Conservation (phyloP, 2,329 filamentous ascomycete species). For the Bipolaris cookei region DNA sequence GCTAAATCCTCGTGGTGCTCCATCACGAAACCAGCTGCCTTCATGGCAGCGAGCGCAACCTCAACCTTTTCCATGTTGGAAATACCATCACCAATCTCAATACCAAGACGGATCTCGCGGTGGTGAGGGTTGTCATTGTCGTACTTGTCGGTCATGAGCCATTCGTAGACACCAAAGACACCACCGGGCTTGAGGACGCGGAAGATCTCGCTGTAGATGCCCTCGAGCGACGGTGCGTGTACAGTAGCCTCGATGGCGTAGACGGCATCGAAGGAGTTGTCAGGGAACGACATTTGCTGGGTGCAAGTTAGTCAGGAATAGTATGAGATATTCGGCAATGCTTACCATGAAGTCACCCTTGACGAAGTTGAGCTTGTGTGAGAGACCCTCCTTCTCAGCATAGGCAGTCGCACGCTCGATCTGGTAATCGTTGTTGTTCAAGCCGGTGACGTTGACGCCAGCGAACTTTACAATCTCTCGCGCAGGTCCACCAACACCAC, state of each 20-base stretch:
- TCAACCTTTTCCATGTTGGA: constrained; percentile 93
- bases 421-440: constrained; percentile 99
- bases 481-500: constrained; percentile 93
- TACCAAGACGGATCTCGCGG: constrained; percentile 88
- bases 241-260: constrained; percentile 98
- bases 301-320: constrained; percentile 12
- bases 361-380: constrained; percentile 80
- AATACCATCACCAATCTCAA: constrained; percentile 95
- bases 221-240: constrained; percentile 87
- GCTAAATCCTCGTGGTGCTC: constrained; percentile 87
- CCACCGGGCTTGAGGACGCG: constrained; percentile 95
- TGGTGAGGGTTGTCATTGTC: constrained; percentile 87
- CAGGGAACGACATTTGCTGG: constrained; percentile 91
- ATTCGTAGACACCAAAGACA: constrained; percentile 96
- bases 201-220: constrained; percentile 93
- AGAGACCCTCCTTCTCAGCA: constrained; percentile 79
- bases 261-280: constrained; percentile 90
- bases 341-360: constrained; percentile 95
- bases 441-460: constrained; percentile 82
- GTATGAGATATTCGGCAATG: background rate
- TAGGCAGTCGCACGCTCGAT: constrained; percentile 91
- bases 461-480: constrained; percentile 97
- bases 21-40: constrained; percentile 84
- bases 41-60: constrained; percentile 82
- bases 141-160: constrained; percentile 97